phyloP scores from a whole-genome alignment of 768 basidiomycete species.

The Tephrocybe sp. region DNA sequence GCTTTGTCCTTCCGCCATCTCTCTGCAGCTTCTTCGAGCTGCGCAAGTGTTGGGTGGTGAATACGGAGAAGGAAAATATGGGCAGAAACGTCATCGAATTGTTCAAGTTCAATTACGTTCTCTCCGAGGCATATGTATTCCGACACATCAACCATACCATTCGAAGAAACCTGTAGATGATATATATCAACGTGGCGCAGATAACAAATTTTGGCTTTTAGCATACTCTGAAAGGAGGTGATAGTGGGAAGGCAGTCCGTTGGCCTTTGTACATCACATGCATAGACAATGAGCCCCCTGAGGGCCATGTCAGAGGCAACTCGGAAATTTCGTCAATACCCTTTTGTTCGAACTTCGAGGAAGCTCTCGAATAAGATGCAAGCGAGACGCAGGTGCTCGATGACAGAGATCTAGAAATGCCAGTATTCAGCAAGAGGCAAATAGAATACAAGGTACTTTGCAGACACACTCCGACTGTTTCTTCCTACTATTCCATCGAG shows the following conservation, averaged over 20 bases:
- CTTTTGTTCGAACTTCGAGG: constrained; percentile 15
- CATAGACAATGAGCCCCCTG: constrained; percentile 33
- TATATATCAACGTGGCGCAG: neutral
- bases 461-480: constrained; percentile 32
- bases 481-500: constrained; percentile 38
- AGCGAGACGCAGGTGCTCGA: constrained; percentile 44
- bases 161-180: constrained; percentile 39
- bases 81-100: constrained; percentile 41
- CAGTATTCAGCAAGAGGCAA: constrained; percentile 1
- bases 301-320: constrained; percentile 45
- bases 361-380: constrained; percentile 38
- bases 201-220: neutral
- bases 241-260: constrained; percentile 33
- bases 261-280: constrained; percentile 28
- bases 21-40: constrained; percentile 36
- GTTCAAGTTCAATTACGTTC: constrained; percentile 45
- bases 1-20: constrained; percentile 31
- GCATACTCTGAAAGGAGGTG: constrained; percentile 42
- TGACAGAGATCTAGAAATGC: constrained; percentile 28
- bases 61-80: constrained; percentile 47
- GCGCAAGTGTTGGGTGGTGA: constrained; percentile 49
- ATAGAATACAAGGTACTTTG: neutral
- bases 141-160: constrained; percentile 54
- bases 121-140: constrained; percentile 38
- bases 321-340: constrained; percentile 21